phyloP scores from a whole-genome alignment of 129 eudicot species.

The Flaveria ramosissima region DNA sequence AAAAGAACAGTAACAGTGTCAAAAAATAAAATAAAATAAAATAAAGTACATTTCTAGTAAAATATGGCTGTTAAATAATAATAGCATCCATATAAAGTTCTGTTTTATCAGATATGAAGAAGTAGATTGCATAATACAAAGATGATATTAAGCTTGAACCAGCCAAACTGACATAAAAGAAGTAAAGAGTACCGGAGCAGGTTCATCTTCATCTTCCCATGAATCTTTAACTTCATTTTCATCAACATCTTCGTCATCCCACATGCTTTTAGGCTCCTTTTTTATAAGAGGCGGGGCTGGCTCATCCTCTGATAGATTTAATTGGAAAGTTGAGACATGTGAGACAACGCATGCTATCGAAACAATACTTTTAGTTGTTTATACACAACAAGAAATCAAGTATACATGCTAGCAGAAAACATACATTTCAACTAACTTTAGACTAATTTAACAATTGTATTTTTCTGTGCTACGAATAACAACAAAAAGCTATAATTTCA shows the following conservation, averaged over 20 bases:
- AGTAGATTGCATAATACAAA: background rate
- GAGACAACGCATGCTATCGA: background rate
- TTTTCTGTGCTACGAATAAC: background rate
- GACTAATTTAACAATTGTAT: background rate
- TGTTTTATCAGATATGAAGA: background rate
- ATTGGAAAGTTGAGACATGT: constrained; percentile 13
- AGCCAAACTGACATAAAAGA: background rate
- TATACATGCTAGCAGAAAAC: background rate
- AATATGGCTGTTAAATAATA: background rate
- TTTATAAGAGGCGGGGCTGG: constrained; percentile 56
- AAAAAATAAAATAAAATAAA: background rate
- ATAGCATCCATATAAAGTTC: background rate
- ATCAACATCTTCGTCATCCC: constrained; percentile 96
- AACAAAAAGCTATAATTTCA: background rate
- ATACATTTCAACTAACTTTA: background rate
- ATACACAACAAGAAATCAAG: background rate
- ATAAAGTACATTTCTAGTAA: too few relatives aligned
- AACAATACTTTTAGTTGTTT: background rate
- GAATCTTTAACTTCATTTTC: constrained; percentile 84
- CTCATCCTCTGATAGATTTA: constrained; percentile 71
- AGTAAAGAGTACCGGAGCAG: constrained; percentile 50
- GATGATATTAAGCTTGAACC: background rate
- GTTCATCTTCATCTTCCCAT: constrained; percentile 97
- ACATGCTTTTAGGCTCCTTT: constrained; percentile 68
- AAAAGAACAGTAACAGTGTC: background rate